Percentiles rank a stretch among this genome's conserved stretches.
These are phyloP conservation scores for Gentiana straminea DNA, from an alignment of 257 asterid species.

Conservation along the genomic window DNA sequence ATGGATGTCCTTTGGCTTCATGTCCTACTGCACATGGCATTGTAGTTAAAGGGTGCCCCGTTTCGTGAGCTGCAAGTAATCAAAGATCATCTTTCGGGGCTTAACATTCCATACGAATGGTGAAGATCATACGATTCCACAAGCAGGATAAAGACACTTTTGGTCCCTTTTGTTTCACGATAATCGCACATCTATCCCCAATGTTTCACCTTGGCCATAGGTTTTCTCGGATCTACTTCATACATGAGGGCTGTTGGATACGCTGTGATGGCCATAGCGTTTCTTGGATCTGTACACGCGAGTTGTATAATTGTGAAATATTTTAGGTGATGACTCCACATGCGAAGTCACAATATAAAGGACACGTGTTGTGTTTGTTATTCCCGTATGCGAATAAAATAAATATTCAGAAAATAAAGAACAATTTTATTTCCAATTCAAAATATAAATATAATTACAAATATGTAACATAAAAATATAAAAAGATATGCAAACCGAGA, in stretches of 20 bases:
- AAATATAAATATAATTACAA: too few relatives aligned
- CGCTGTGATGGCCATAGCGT: constrained; percentile 9
- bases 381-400: too few relatives aligned
- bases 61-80: constrained; percentile 16
- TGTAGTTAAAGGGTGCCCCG: constrained; percentile 65
- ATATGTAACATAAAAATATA: too few relatives aligned
- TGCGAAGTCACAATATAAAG: too few relatives aligned
- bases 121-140: constrained; percentile 15
- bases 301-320: constrained; percentile 12
- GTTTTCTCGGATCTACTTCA: constrained; percentile 12
- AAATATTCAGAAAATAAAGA: too few relatives aligned
- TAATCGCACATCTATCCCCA: constrained; percentile 17
- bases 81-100: not conserved
- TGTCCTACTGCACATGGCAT: constrained; percentile 80
- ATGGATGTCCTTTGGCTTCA: constrained; percentile 79
- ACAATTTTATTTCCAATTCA: too few relatives aligned
- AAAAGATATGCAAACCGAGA: too few relatives aligned
- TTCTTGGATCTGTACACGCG: constrained; percentile 16
- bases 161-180: constrained; percentile 9
- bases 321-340: too few relatives aligned
- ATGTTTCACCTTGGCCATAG: constrained; percentile 17
- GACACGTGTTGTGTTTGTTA: too few relatives aligned
- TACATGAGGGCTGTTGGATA: constrained; percentile 10
- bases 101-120: constrained; percentile 7
- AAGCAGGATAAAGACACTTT: constrained; percentile 6